Evolutionary conservation across 805 yeast species (phyloP).

Genomic region (Schwanniomyces yamadae): DNA sequence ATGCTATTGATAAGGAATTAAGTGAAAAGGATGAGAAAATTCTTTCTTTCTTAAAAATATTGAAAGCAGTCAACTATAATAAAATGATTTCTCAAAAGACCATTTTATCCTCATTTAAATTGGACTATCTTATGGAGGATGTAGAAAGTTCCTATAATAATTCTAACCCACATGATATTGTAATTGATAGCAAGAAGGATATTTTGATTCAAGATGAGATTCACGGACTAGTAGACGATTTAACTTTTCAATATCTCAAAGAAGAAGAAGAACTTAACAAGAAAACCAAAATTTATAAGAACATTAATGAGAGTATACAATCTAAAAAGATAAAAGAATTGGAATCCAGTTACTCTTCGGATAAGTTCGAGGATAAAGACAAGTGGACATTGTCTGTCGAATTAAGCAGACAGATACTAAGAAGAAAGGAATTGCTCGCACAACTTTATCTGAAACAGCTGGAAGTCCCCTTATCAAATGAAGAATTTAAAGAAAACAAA

Average conservation of each 20-base stretch:
- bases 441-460: conserved; percentile 18
- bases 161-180: conserved; percentile 8
- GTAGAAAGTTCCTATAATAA: conserved; percentile 11
- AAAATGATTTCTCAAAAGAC: conserved; percentile 29
- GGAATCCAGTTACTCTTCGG: conserved; percentile 1
- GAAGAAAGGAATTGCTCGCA: conserved; percentile 16
- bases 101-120: conserved; percentile 27
- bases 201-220: conserved; percentile 42
- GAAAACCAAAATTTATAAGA: conserved; percentile 9
- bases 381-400: conserved; percentile 21
- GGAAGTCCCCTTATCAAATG: conserved; percentile 21
- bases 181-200: conserved; percentile 28
- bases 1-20: conserved; percentile 37
- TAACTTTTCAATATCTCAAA: conserved; percentile 34
- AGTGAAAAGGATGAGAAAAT: conserved; percentile 35
- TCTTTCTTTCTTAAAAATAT: conserved; percentile 23
- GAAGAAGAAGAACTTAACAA: conserved; percentile 28
- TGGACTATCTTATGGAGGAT: conserved; percentile 33
- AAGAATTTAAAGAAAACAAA: conserved; percentile 13
- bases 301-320: conserved; percentile 10
- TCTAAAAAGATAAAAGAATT: not conserved
- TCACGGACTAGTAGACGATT: conserved; percentile 36
- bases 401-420: conserved; percentile 27
- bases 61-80: conserved; percentile 20
- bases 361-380: conserved; percentile 8